Conservation (phyloP, 177 flowering plant species). For the Vitis hybrid region DNA sequence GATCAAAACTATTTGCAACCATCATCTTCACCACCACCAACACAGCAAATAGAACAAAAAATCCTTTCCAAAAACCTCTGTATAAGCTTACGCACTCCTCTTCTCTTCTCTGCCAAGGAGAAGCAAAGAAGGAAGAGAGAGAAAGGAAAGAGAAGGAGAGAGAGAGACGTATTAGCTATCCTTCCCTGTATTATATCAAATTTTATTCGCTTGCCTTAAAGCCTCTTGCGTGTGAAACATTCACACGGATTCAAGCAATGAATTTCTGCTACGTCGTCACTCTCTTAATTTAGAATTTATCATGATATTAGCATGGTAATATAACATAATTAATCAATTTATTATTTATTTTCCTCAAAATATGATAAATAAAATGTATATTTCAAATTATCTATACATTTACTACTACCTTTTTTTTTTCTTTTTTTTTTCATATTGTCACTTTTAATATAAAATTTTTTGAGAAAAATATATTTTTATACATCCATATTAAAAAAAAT, state of each 20-base stretch:
- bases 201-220: too few species aligned
- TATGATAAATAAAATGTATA: too few species aligned
- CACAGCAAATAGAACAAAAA: not conserved
- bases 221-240: too few species aligned
- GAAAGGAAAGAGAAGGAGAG: constrained; percentile 16
- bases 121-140: constrained; percentile 31
- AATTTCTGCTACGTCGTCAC: too few species aligned
- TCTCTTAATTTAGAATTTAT: too few species aligned
- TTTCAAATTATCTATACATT: not conserved
- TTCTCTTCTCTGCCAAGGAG: constrained; percentile 14
- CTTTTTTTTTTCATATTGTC: too few species aligned
- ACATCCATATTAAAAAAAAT: too few species aligned
- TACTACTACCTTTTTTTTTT: not conserved
- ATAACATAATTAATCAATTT: not conserved
- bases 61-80: not conserved
- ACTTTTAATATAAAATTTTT: too few species aligned
- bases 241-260: too few species aligned
- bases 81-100: constrained; percentile 1
- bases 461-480: too few species aligned
- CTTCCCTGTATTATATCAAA: not conserved
- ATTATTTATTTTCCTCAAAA: not conserved
- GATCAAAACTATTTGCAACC: constrained; percentile 75
- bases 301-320: too few species aligned
- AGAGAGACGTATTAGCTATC: constrained; percentile 1
- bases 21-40: constrained; percentile 38